Evolutionary conservation across 2,329 filamentous ascomycete species (phyloP), one percentile per base, ranked within the genome.

Genomic region (Talaromyces atroroseus): DNA sequence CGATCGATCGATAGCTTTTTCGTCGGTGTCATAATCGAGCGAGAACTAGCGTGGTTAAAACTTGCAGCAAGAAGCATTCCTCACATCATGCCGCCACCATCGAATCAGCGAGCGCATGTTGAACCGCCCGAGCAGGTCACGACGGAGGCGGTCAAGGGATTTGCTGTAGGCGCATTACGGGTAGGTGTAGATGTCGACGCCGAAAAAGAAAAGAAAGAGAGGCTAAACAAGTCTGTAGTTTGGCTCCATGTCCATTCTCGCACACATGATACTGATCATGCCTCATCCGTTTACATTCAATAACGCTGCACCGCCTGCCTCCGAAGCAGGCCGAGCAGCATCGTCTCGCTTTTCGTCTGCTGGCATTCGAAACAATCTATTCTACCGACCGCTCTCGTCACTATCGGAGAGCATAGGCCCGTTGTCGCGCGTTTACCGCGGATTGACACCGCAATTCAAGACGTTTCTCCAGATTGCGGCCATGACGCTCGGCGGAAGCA

Each of bases 371-470:
- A 67, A 68, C 11, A 65, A 63, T 26, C 58, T 71, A 6, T 66
- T 72, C 60, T 69, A 75, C 61, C 65, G 68, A 26, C 73, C 75
- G 2, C 62, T 80, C 5, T 76, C 79, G 54, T 76, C 73, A 0
- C 77, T 81, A 63, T 80, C 77, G 0, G 68, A 71, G 23, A 77
- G 77, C 63, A 69, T 80, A 52, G 76, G 72, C 18, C 74, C 69
- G 16, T 62, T 64, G 6, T 71, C 71, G 42, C 73, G 68, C 26
- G 60, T 79, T 40, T 79, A 79, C 63, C 75, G 76, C 23, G 71
- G 73, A 5, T 62, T 79, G 57, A 79, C 77, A 14, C 68, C 74
- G 46, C 77, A 79, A 59, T 79, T 78, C 65, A 79, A 79, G 59
- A 71, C 77, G 26, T 78, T 77, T 60, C 61, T 79, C 36, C 76